Evolutionary conservation across 2,329 filamentous ascomycete genomes (phyloP).

Genomic region (Hypoxylon sp.): DNA sequence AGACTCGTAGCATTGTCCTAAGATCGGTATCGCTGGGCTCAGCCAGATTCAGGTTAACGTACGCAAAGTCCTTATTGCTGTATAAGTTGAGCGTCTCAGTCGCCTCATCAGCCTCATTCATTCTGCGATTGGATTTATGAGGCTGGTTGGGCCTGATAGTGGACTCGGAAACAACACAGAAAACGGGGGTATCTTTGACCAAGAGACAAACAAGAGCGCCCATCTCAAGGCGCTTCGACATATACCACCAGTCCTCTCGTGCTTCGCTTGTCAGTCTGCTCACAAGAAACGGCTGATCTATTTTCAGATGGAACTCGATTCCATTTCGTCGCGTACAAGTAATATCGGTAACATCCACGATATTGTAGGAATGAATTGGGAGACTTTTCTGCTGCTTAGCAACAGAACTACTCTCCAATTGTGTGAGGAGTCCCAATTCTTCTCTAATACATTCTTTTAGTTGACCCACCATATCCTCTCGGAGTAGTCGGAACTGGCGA

Average conservation of each 20-base stretch:
- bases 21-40: conserved; percentile 45
- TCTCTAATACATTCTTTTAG: conserved; percentile 53
- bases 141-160: conserved; percentile 19
- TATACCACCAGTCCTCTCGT: conserved; percentile 36
- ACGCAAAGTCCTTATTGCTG: conserved; percentile 52
- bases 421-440: conserved; percentile 19
- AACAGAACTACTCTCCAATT: not conserved
- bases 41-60: conserved; percentile 53
- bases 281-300: conserved; percentile 24
- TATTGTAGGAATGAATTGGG: conserved; percentile 19
- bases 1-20: conserved; percentile 48
- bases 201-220: conserved; percentile 38
- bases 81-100: conserved; percentile 48
- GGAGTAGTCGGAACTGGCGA: conserved; percentile 68
- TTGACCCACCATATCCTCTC: conserved; percentile 69
- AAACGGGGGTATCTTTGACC: conserved; percentile 24
- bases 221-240: conserved; percentile 33
- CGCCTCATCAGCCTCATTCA: not conserved
- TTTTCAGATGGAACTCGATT: conserved; percentile 27
- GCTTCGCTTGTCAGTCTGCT: conserved; percentile 13
- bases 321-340: conserved; percentile 19
- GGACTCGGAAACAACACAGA: conserved; percentile 37
- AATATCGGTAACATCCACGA: conserved; percentile 16
- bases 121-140: conserved; percentile 26
- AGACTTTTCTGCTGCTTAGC: conserved; percentile 29